A percentile compares a stretch with the other conserved stretches of the same genome.
phyloP scores from a whole-genome alignment of 768 basidiomycete genomes.

The Russula olivacea region DNA sequence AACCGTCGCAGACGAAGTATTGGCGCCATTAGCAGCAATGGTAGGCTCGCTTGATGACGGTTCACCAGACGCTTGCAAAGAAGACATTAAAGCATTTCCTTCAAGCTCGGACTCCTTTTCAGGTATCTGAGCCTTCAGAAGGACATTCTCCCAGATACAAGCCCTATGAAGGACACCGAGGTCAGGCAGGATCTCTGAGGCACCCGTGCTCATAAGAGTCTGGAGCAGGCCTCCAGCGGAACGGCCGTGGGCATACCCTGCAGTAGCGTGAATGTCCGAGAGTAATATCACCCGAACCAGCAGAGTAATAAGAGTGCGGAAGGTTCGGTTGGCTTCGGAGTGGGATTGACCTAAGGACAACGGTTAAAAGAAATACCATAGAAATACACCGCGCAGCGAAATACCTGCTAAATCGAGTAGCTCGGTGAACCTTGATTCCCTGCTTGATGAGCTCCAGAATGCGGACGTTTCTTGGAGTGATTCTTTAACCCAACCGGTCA shows the following conservation, averaged over 20 bases:
- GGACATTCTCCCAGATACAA: conserved; percentile 82
- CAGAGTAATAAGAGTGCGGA: conserved; percentile 67
- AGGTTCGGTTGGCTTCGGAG: conserved; percentile 50
- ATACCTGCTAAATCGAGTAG: conserved; percentile 47
- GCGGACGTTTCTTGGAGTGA: conserved; percentile 63
- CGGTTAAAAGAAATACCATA: background rate
- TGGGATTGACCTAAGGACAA: conserved; percentile 40
- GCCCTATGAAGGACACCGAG: conserved; percentile 78
- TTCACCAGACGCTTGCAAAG: conserved; percentile 45
- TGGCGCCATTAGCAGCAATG: conserved; percentile 26
- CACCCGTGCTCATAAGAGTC: conserved; percentile 59
- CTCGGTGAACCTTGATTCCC: conserved; percentile 57
- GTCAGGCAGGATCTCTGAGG: conserved; percentile 58
- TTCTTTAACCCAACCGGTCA: conserved; percentile 61
- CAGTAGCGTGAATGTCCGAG: conserved; percentile 80
- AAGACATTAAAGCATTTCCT: conserved; percentile 40
- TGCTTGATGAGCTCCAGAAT: conserved; percentile 57
- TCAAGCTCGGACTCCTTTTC: conserved; percentile 33
- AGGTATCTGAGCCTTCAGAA: conserved; percentile 58
- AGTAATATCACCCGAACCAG: conserved; percentile 78
- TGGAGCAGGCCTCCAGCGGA: conserved; percentile 69
- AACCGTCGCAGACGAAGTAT: conserved; percentile 17
- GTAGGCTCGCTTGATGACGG: conserved; percentile 27
- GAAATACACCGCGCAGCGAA: background rate
- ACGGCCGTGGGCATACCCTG: conserved; percentile 76